phyloP scores from a whole-genome alignment of 2,329 filamentous ascomycete genomes.

The Alternaria metachromatica region DNA sequence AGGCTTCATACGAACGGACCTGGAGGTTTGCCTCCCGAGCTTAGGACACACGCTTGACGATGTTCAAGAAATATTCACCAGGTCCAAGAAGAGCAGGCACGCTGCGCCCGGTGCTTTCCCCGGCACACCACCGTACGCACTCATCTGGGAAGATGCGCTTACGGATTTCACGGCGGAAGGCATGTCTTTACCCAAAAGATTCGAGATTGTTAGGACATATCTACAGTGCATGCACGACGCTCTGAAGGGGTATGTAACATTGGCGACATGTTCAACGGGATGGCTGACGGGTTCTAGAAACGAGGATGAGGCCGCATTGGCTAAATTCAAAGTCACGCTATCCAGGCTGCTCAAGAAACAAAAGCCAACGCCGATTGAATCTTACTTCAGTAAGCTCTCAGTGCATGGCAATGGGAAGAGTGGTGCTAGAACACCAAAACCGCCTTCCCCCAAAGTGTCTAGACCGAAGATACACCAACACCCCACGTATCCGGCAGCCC shows the following conservation, averaged over 20 bases:
- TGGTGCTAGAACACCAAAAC: conserved; percentile 37
- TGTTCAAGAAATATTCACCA: conserved; percentile 52
- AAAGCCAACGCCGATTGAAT: conserved; percentile 42
- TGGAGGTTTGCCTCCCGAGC: conserved; percentile 58
- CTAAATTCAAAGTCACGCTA: conserved; percentile 34
- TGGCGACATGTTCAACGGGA: neutral
- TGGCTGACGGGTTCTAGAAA: conserved; percentile 33
- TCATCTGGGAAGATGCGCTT: conserved; percentile 60
- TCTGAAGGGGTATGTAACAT: conserved; percentile 54
- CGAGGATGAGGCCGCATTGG: conserved; percentile 39
- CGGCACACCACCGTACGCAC: conserved; percentile 52
- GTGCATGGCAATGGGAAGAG: conserved; percentile 26
- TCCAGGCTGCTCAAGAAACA: conserved; percentile 46
- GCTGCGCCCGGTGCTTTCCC: conserved; percentile 44
- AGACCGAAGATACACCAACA: conserved; percentile 39
- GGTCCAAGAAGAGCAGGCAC: conserved; percentile 40
- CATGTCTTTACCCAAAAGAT: conserved; percentile 54
- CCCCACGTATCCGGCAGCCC: conserved; percentile 33
- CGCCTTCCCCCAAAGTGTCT: conserved; percentile 30
- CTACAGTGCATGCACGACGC: conserved; percentile 53
- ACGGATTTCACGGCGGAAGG: conserved; percentile 56
- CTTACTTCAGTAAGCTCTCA: conserved; percentile 41
- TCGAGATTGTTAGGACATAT: conserved; percentile 60
- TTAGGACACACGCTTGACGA: conserved; percentile 60
- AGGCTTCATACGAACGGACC: conserved; percentile 54